Conservation (phyloP, 768 basidiomycete genomes). For the Agrocybe praecox region DNA sequence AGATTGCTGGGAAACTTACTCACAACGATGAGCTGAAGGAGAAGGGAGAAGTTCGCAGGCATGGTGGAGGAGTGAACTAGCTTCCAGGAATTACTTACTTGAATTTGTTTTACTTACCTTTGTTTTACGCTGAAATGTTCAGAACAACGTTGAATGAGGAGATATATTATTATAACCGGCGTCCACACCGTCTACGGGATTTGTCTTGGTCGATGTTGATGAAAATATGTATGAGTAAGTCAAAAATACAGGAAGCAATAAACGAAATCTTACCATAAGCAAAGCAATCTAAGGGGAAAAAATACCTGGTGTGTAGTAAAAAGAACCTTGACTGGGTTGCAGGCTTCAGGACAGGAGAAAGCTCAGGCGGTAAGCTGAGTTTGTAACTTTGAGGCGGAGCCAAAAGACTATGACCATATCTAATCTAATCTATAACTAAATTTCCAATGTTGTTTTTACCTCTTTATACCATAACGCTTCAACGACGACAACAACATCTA, state of each 20-base stretch:
- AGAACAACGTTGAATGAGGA: too few relatives aligned
- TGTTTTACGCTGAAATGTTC: too few relatives aligned
- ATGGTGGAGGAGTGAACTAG: background rate
- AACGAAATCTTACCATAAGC: background rate
- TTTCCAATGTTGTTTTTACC: background rate
- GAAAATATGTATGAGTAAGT: background rate
- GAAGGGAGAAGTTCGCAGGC: background rate
- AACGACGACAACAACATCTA: background rate
- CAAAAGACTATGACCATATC: background rate
- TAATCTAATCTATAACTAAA: background rate
- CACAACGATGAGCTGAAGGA: conserved; percentile 1
- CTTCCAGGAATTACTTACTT: background rate
- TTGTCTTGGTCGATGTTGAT: background rate
- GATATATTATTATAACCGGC: background rate
- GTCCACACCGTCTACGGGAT: background rate
- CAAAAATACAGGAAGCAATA: background rate
- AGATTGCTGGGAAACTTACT: background rate
- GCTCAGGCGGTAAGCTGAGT: too few relatives aligned
- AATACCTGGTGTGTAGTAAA: background rate
- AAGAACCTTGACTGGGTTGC: too few relatives aligned
- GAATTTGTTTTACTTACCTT: too few relatives aligned
- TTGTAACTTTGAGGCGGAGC: too few relatives aligned
- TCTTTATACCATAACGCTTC: background rate
- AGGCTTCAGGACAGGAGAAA: too few relatives aligned
- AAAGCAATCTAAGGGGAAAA: background rate